phyloP scores from a whole-genome alignment of 78 protist genomes.

The Cavenderia fasciculata region DNA sequence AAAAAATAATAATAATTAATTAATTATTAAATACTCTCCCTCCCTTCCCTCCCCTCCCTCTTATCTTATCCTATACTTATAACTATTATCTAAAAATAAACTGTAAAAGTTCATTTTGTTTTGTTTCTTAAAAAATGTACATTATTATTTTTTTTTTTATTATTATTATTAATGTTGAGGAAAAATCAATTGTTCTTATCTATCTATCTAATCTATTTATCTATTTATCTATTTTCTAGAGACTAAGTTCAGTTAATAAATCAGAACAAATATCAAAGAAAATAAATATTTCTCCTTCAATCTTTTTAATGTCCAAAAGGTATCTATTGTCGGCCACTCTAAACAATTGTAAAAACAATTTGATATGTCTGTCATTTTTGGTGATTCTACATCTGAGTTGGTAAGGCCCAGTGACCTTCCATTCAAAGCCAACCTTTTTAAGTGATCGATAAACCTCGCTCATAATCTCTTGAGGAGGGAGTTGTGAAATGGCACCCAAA shows the following conservation, averaged over 20 bases:
- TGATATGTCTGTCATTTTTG: conserved; percentile 25
- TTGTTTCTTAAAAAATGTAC: too few species aligned
- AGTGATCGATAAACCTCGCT: conserved; percentile 71
- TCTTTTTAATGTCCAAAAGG: conserved; percentile 76
- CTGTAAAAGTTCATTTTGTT: too few species aligned
- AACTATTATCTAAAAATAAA: too few species aligned
- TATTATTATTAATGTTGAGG: too few species aligned
- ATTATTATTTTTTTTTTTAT: too few species aligned
- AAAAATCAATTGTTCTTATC: too few species aligned
- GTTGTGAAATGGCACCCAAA: conserved; percentile 67
- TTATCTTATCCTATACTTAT: too few species aligned
- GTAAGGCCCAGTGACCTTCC: conserved; percentile 82
- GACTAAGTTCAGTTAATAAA: conserved; percentile 51
- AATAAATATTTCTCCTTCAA: conserved; percentile 76
- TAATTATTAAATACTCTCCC: too few species aligned
- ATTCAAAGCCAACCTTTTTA: conserved; percentile 76
- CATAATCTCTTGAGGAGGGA: conserved; percentile 78
- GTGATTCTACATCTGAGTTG: conserved; percentile 79
- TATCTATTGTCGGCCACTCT: conserved; percentile 73
- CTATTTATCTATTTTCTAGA: too few species aligned
- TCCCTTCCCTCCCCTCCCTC: too few species aligned
- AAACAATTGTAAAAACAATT: conserved; percentile 72
- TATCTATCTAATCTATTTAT: too few species aligned
- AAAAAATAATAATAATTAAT: too few species aligned
- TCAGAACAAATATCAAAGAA: conserved; percentile 76